Base-by-base conservation (phyloP, 352 stramenopile species). In the Phytophthora quininea region DNA sequence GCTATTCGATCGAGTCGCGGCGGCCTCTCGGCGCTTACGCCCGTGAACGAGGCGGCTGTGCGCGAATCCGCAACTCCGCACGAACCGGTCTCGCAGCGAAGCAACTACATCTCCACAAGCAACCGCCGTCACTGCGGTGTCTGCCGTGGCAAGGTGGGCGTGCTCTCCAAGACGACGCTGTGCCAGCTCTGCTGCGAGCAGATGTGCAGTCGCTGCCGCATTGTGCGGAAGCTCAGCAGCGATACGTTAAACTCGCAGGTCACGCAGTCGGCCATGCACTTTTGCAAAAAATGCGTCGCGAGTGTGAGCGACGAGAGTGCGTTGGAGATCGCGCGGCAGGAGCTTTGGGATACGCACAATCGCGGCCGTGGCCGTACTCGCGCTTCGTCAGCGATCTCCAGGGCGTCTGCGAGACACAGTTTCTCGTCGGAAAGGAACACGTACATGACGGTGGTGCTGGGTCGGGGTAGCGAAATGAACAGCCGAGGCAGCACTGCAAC, bases 271-370 rank as follows among this genome's bases (percentile, higher is more conserved):
- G 47, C 67, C 12, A 87, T 89, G 60, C 69, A 81, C 46, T 89
- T 92, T 45, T 92, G 84, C 69, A 88, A 86, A 52, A 79, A 77
- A 42, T 92, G 84, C 61, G 71, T 92, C 9, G 64, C 73, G 4
- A 73, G 65, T 58, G 79, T 85, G 3, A 75, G 70, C 27, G 74
- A 88, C 29, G 80, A 89, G 46, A 90, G 73, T 52, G 71, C 84
- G 48, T 51, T 76, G 7, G 82, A 89, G 30, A 88, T 92, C 49
- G 84, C 84, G 33, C 79, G 74, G 30, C 75, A 84, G 54, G 81
- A 92, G 59, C 49, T 89, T 10, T 85, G 74, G 71, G 73, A 82
- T 12, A 58, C 69, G 3, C 73, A 79, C 35, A 45, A 71, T 15
- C 53, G 81, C 35, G 45, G 69, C n/a, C 53, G 62, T 24, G 57